Percentiles rank a stretch among this genome's conserved stretches.
Evolutionary conservation across 164 flowering plant genomes (phyloP).

Genomic region (Brasenia schreberi): DNA sequence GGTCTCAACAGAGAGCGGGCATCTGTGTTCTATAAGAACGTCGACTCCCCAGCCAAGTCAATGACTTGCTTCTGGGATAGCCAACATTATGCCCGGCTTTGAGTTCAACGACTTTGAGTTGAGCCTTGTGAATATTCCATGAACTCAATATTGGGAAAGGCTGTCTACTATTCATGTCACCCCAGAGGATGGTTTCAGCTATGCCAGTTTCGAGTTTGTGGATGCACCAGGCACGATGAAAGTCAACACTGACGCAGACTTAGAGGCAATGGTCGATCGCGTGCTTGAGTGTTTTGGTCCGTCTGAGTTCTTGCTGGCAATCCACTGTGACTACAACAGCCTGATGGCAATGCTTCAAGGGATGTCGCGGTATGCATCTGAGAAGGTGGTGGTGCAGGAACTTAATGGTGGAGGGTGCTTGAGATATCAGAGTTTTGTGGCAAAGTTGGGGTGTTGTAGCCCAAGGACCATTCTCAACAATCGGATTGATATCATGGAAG

Average conservation of each 20-base stretch:
- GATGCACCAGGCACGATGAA: constrained; percentile 40
- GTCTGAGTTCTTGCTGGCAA: constrained; percentile 49
- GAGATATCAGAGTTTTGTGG: constrained; percentile 31
- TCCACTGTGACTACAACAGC: constrained; percentile 23
- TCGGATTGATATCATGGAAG: constrained; percentile 3
- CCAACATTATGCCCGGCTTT: constrained; percentile 61
- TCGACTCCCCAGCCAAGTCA: constrained; percentile 36
- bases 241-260: constrained; percentile 12
- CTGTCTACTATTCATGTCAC: no score
- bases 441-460: constrained; percentile 8
- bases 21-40: constrained; percentile 62
- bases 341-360: constrained; percentile 6
- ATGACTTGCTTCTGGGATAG: constrained; percentile 69
- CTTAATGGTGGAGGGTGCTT: constrained; percentile 30
- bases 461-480: constrained; percentile 39
- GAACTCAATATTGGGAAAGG: no score
- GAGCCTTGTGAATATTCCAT: constrained; percentile 10
- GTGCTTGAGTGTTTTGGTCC: constrained; percentile 65
- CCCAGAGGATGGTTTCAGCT: no score
- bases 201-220: constrained; percentile 4
- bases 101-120: constrained; percentile 47
- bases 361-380: constrained; percentile 28
- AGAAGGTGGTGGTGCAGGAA: constrained; percentile 16
- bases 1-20: constrained; percentile 49
- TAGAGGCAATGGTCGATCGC: constrained; percentile 40